Conservation (phyloP, 2,329 filamentous ascomycete species). For the Hypoxylon sp. region DNA sequence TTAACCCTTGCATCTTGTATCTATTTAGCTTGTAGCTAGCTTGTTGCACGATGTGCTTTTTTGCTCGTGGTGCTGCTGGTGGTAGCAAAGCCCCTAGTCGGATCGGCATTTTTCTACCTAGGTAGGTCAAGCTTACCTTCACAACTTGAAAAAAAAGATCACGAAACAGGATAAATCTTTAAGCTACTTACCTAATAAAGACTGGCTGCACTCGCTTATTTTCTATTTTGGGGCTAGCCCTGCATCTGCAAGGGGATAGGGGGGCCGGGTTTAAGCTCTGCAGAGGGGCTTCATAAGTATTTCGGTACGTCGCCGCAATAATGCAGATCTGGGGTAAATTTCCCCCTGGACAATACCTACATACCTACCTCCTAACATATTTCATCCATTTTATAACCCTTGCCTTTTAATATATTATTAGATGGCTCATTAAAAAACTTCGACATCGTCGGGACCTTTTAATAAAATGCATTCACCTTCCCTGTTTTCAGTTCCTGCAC, state of each 20-base stretch:
- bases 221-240: slow-evolving; percentile 10
- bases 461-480: slow-evolving; percentile 1
- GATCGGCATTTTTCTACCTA: slow-evolving; percentile 43
- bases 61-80: neutral
- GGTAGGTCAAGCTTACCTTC: slow-evolving; percentile 28
- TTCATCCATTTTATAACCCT: slow-evolving; percentile 21
- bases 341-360: slow-evolving; percentile 10
- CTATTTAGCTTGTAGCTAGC: slow-evolving; percentile 2
- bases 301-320: slow-evolving; percentile 27
- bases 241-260: slow-evolving; percentile 35
- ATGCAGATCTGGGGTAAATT: slow-evolving; percentile 42
- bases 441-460: slow-evolving; percentile 12
- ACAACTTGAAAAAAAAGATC: slow-evolving; percentile 15
- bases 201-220: slow-evolving; percentile 10
- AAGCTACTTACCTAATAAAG: slow-evolving; percentile 11
- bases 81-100: slow-evolving; percentile 21
- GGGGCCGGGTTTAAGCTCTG: slow-evolving; percentile 12
- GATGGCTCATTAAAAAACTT: slow-evolving; percentile 15
- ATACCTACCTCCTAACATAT: too few species aligned
- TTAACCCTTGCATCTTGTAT: slow-evolving; percentile 9
- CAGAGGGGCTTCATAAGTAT: slow-evolving; percentile 5
- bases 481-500: slow-evolving; percentile 8
- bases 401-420: slow-evolving; percentile 4
- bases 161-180: slow-evolving; percentile 24
- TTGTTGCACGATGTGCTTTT: slow-evolving; percentile 6